Percentiles rank a stretch among this genome's conserved stretches.
Evolutionary conservation across 768 basidiomycete species (phyloP).

Genomic region (Trametes elegans): DNA sequence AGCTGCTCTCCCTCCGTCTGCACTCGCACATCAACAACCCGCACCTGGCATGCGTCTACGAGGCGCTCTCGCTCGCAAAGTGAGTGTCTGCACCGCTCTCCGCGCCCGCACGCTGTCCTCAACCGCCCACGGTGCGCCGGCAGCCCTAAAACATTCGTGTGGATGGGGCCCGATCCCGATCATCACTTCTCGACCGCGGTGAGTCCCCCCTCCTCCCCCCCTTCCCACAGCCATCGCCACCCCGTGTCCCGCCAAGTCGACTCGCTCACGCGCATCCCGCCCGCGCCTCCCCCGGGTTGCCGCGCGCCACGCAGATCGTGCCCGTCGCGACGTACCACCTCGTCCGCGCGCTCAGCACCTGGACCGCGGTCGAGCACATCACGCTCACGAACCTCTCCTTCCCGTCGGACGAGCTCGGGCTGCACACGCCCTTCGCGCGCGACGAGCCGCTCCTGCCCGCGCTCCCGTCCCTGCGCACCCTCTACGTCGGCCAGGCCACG

Average conservation of each 20-base stretch:
- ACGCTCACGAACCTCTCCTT: constrained; percentile 48
- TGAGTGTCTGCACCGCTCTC: constrained; percentile 26
- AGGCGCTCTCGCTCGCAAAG: constrained; percentile 36
- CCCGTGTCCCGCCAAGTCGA: too few species aligned
- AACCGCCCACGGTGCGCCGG: background rate
- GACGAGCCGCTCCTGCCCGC: constrained; percentile 32
- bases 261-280: too few species aligned
- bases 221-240: background rate
- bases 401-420: constrained; percentile 25
- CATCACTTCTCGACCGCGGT: constrained; percentile 65
- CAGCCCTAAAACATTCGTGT: constrained; percentile 48
- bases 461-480: constrained; percentile 38
- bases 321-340: constrained; percentile 38
- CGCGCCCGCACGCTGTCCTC: background rate
- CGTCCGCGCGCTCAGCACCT: constrained; percentile 40
- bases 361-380: constrained; percentile 45
- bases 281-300: too few species aligned
- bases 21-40: constrained; percentile 38
- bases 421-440: constrained; percentile 19
- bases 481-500: constrained; percentile 51
- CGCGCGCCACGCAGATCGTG: constrained; percentile 47
- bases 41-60: constrained; percentile 30
- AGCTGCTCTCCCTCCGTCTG: constrained; percentile 36
- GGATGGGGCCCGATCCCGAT: constrained; percentile 61
- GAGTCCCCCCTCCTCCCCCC: constrained; percentile 23